Conservation (phyloP, 2,329 filamentous ascomycete species). For the Fusarium irregulare region DNA sequence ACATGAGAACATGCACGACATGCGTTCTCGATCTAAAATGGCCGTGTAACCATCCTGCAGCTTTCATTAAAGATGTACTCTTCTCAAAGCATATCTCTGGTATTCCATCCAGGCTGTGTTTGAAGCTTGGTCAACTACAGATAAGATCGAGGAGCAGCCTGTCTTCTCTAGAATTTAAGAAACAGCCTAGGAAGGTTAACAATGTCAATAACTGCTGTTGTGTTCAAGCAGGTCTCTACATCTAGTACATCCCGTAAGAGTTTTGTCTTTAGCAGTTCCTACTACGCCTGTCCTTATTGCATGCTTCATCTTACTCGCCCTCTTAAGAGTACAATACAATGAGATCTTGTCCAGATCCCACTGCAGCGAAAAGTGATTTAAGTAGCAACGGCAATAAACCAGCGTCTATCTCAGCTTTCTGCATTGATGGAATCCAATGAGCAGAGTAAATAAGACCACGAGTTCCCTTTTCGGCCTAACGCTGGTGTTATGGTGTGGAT, state of each 20-base stretch:
- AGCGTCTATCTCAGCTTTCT: too few relatives aligned
- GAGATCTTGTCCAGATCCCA: not conserved
- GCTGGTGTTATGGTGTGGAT: constrained; percentile 24
- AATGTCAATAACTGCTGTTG: not conserved
- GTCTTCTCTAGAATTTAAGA: not conserved
- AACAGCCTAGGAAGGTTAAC: accelerated
- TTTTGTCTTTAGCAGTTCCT: not conserved
- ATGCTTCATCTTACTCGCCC: too few relatives aligned
- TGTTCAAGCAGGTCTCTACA: not conserved
- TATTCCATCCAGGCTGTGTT: not conserved
- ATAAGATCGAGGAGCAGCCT: too few relatives aligned
- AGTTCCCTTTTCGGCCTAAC: constrained; percentile 25
- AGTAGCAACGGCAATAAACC: not conserved
- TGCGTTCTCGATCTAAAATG: not conserved
- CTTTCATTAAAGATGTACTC: not conserved
- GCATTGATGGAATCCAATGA: not conserved
- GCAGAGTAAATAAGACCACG: not conserved
- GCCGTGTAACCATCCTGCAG: not conserved
- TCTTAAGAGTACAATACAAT: too few relatives aligned
- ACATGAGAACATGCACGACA: not conserved
- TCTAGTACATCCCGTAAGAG: too few relatives aligned
- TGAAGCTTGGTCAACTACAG: too few relatives aligned
- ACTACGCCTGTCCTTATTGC: too few relatives aligned
- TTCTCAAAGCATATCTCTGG: not conserved
- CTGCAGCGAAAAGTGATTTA: too few relatives aligned